Conservation (phyloP, 768 basidiomycete species). For the Suillus fuscotomentosus region DNA sequence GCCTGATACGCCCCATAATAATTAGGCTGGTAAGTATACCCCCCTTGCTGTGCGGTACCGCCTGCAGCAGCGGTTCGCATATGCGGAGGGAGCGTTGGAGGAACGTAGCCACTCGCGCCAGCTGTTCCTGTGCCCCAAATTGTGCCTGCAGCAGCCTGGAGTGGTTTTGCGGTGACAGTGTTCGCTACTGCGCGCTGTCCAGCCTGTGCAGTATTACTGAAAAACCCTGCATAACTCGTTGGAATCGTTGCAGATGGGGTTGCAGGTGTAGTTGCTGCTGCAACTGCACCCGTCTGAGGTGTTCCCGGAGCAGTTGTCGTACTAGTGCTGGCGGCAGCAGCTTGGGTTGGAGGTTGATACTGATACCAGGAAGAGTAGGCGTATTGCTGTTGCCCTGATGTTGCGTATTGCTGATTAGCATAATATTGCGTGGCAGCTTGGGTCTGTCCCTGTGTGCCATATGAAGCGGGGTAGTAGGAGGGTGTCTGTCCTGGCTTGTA, state of each 20-base stretch:
- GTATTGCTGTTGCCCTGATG: slow-evolving; percentile 40
- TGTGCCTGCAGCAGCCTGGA: slow-evolving; percentile 23
- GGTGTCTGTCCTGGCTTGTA: slow-evolving; percentile 39
- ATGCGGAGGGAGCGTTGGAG: slow-evolving; percentile 43
- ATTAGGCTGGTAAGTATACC: slow-evolving; percentile 25
- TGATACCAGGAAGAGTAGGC: slow-evolving; percentile 43
- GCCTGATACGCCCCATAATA: slow-evolving; percentile 32
- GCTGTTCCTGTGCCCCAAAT: slow-evolving; percentile 18
- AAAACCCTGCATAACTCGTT: slow-evolving; percentile 42
- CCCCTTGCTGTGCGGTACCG: slow-evolving; percentile 20
- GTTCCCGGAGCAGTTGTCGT: slow-evolving; percentile 40
- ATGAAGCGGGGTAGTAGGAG: slow-evolving; percentile 30
- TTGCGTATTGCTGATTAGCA: slow-evolving; percentile 33
- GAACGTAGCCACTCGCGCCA: slow-evolving; percentile 16
- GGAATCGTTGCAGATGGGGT: slow-evolving; percentile 29
- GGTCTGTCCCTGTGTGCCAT: slow-evolving; percentile 24
- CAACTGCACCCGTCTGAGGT: slow-evolving; percentile 36
- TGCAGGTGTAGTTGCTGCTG: slow-evolving; percentile 25
- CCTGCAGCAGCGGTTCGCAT: slow-evolving; percentile 27
- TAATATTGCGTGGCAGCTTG: slow-evolving; percentile 35
- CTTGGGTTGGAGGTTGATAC: slow-evolving; percentile 35
- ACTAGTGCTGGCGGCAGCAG: slow-evolving; percentile 16
- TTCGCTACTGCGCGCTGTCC: slow-evolving; percentile 55
- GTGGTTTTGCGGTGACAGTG: slow-evolving; percentile 40
- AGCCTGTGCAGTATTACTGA: slow-evolving; percentile 28